A percentile compares a stretch with the other conserved stretches of the same genome.
Conservation (phyloP, 73 alveolate species). For the Paramecium sonneborni region DNA sequence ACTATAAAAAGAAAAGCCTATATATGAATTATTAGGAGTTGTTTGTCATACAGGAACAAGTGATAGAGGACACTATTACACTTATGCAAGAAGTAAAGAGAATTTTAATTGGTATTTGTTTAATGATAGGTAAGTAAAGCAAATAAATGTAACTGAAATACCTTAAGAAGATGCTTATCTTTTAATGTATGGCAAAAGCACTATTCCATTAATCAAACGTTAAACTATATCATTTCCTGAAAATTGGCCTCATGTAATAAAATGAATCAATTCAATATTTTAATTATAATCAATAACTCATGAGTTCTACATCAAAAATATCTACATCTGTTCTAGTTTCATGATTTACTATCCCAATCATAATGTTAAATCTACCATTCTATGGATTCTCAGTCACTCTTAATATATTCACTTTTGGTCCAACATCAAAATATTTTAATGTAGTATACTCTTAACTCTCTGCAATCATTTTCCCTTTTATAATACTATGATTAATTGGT, state of each 20-base stretch:
- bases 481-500: constrained; percentile 21
- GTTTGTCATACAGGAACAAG: constrained; percentile 87
- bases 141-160: constrained; percentile 24
- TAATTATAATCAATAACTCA: constrained; percentile 20
- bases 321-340: constrained; percentile 51
- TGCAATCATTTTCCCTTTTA: constrained; percentile 39
- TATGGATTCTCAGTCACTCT: constrained; percentile 48
- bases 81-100: constrained; percentile 75
- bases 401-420: constrained; percentile 49
- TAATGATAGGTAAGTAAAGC: constrained; percentile 48
- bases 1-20: constrained; percentile 77
- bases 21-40: constrained; percentile 91
- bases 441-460: constrained; percentile 59
- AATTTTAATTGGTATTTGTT: constrained; percentile 51
- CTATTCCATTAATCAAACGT: constrained; percentile 74
- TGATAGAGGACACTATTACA: constrained; percentile 90
- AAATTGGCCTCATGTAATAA: constrained; percentile 55
- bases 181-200: constrained; percentile 72
- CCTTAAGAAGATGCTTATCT: constrained; percentile 68
- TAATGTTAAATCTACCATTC: constrained; percentile 31
- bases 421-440: constrained; percentile 47
- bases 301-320: constrained; percentile 57
- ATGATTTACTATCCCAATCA: constrained; percentile 44
- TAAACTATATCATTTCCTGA: constrained; percentile 57
- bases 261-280: neutral